phyloP scores from a whole-genome alignment of 2,329 filamentous ascomycete species.

The Phaeosphaeriaceae sp. region DNA sequence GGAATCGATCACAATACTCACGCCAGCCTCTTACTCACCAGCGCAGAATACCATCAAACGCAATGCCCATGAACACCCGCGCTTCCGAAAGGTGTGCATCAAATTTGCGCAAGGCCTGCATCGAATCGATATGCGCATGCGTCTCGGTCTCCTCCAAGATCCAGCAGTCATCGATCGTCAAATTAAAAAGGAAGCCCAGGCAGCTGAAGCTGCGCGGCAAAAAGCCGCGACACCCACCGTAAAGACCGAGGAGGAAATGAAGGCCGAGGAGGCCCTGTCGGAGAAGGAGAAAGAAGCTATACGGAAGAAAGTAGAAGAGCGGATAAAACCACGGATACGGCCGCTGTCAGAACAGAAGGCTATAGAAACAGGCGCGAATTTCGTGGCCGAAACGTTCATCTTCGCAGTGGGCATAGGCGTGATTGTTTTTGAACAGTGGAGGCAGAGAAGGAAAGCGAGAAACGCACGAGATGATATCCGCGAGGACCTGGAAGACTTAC shows the following conservation, averaged over 20 bases:
- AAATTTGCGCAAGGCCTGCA: conserved; percentile 69
- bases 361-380: conserved; percentile 73
- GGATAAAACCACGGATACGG: conserved; percentile 62
- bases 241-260: conserved; percentile 67
- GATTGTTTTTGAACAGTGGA: conserved; percentile 68
- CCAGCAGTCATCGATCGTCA: conserved; percentile 61
- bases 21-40: background rate
- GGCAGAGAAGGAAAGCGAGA: conserved; percentile 67
- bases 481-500: conserved; percentile 65
- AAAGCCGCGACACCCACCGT: conserved; percentile 63
- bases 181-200: conserved; percentile 60
- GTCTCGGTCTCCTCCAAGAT: conserved; percentile 70
- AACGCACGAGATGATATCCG: conserved; percentile 66
- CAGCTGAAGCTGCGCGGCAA: conserved; percentile 61
- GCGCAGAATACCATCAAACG: conserved; percentile 70
- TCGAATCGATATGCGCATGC: conserved; percentile 71
- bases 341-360: conserved; percentile 72
- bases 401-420: conserved; percentile 69
- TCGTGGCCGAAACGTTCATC: conserved; percentile 71
- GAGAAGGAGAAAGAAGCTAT: conserved; percentile 58
- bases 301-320: conserved; percentile 49
- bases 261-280: conserved; percentile 61
- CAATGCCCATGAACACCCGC: conserved; percentile 72
- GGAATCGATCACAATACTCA: background rate
- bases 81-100: conserved; percentile 68